Evolutionary conservation across 2,329 filamentous ascomycete genomes (phyloP).

Genomic region (Arthrobotrys musiformis): DNA sequence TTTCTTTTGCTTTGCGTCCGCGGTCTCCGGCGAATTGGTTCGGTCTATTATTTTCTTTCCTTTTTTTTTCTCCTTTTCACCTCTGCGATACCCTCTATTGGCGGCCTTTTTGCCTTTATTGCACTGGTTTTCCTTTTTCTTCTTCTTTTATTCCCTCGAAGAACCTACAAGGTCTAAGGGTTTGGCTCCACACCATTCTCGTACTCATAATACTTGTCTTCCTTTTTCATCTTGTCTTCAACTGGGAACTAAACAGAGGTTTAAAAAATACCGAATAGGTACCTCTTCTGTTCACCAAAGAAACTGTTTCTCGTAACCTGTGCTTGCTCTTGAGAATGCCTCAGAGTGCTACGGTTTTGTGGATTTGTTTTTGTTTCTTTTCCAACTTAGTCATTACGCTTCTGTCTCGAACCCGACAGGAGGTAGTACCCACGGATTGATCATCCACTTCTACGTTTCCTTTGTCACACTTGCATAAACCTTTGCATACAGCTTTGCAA

Average conservation of each 20-base stretch:
- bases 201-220: neutral
- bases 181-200: conserved; percentile 32
- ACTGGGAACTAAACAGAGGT: conserved; percentile 45
- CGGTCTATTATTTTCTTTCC: conserved; percentile 11
- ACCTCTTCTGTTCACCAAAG: conserved; percentile 49
- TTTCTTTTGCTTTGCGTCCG: neutral
- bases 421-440: conserved; percentile 35
- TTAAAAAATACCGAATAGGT: conserved; percentile 43
- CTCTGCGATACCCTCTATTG: conserved; percentile 32
- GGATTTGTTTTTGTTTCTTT: neutral
- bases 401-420: neutral
- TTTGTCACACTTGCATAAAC: conserved; percentile 21
- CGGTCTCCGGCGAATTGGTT: conserved; percentile 41
- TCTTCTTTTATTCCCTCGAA: neutral
- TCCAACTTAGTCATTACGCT: neutral
- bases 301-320: neutral
- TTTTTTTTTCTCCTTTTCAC: neutral
- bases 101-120: conserved; percentile 37
- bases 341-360: conserved; percentile 6
- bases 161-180: conserved; percentile 1
- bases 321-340: conserved; percentile 6
- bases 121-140: conserved; percentile 2
- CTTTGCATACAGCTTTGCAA: conserved; percentile 9
- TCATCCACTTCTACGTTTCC: conserved; percentile 44
- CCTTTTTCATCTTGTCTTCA: conserved; percentile 11